Base-by-base conservation (phyloP, 192 early-diverging fungal species). In the Chytriomyces confervae region DNA sequence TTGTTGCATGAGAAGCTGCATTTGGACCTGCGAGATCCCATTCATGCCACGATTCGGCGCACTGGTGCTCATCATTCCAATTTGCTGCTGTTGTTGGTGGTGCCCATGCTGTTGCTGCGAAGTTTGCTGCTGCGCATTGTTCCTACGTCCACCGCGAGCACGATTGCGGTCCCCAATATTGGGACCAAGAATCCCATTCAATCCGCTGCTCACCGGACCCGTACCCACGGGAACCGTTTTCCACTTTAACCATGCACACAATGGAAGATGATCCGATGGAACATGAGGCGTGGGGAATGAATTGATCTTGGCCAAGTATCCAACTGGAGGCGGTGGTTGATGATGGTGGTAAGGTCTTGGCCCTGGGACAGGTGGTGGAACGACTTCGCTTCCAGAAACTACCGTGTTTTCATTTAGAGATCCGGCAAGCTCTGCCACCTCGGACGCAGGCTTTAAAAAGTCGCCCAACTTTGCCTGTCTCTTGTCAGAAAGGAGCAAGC, bases 161-260 rank as follows among this genome's bases (percentile, higher is more conserved):
- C 13, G 51, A 7, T 61, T 61, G 18, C 72, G 53, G 3, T 61
- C 7, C n/a, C 72, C 72, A 18, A 57, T 61, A 20, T 61, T 7
- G 16, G 72, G 23, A 61, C 57, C 23, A 18, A 18, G 57, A 23
- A 61, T 61, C 57, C 67, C 67, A 13, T 13, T 49, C 44, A 47
- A n/a, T 10, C 6, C 48, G 20, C 16, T 48, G 6, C 44, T 36
- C 10, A 29, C 66, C 3, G 72, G 72, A 7, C 75, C 75, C 9
- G 75, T 76, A 6, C 75, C 75, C 6, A 76, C 75, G 45, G 75
- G 75, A 11, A 76, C 75, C 10, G 76, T 77, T 70, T 77, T 77
- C 76, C 76, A 77, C 44, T 77, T 77, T 11, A 77, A 44, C 76
- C 76, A 77, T 11, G 76, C 76, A 44, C 66, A 69, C 5, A 77